Percentiles rank a stretch among this genome's conserved stretches.
Conservation (phyloP, 2,329 filamentous ascomycete genomes). For the Aspergillus sp. region DNA sequence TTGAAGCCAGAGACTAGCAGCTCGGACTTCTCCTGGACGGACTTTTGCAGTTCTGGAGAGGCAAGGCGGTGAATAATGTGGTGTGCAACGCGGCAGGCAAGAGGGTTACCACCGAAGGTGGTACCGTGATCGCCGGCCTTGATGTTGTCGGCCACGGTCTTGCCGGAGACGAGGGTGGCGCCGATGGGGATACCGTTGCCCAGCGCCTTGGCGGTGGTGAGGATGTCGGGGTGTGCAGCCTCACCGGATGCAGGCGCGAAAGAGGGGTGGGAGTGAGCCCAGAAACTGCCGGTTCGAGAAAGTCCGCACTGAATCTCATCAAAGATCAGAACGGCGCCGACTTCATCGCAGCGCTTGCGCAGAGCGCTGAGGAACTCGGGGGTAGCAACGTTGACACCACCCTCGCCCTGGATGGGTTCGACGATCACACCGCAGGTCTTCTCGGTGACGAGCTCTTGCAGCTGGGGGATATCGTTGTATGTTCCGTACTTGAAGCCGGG, state of each 20-base stretch:
- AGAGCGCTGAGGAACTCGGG: slow-evolving; percentile 81
- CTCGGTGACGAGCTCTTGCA: slow-evolving; percentile 74
- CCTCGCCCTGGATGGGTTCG: slow-evolving; percentile 96
- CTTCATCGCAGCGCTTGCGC: slow-evolving; percentile 79
- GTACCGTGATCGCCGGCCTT: slow-evolving; percentile 84
- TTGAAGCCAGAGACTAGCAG: slow-evolving; percentile 61
- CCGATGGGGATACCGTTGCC: slow-evolving; percentile 96
- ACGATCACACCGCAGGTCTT: slow-evolving; percentile 92
- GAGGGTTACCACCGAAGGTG: slow-evolving; percentile 89
- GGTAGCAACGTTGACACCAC: slow-evolving; percentile 80
- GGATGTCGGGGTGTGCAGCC: slow-evolving; percentile 86
- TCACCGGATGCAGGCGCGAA: slow-evolving; percentile 40
- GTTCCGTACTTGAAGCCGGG: slow-evolving; percentile 86
- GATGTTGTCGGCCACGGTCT: slow-evolving; percentile 66
- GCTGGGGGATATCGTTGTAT: slow-evolving; percentile 75
- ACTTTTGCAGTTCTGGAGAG: slow-evolving; percentile 66
- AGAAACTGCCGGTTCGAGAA: slow-evolving; percentile 80
- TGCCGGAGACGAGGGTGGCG: slow-evolving; percentile 68
- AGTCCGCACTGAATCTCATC: slow-evolving; percentile 98
- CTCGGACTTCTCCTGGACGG: slow-evolving; percentile 67
- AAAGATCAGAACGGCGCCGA: slow-evolving; percentile 86
- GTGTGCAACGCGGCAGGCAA: slow-evolving; percentile 80
- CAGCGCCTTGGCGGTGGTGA: slow-evolving; percentile 93
- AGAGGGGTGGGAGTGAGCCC: slow-evolving; percentile 79
- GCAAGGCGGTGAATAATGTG: slow-evolving; percentile 78